phyloP scores from a whole-genome alignment of 148 eudicot species.

The Rhododendron kiyosumense region DNA sequence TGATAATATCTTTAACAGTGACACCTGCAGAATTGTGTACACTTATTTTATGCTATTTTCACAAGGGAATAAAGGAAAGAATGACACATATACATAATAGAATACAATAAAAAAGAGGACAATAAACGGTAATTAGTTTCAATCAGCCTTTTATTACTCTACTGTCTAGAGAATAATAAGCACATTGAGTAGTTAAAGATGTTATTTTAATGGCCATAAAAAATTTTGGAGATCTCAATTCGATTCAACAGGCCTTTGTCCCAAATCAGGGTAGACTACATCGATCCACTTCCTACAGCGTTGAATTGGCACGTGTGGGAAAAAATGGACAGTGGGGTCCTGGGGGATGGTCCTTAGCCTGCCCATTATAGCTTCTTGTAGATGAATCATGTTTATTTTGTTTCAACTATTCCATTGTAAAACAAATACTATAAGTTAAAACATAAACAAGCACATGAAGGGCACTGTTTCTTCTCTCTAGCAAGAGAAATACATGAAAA shows the following conservation, averaged over 20 bases:
- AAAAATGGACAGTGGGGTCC: not conserved
- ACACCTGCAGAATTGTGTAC: constrained; percentile 40
- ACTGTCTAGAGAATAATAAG: not conserved
- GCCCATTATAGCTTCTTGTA: not conserved
- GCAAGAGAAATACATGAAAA: not conserved
- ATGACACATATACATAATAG: not conserved
- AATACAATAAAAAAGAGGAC: not conserved
- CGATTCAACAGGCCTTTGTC: not conserved
- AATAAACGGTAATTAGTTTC: not conserved
- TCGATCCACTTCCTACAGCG: not conserved
- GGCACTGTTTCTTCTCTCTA: not conserved
- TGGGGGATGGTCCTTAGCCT: not conserved
- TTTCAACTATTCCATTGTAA: not conserved
- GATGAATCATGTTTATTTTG: not conserved
- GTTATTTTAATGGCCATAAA: not conserved
- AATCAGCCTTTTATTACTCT: not conserved
- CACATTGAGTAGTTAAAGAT: not conserved
- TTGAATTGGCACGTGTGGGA: not conserved
- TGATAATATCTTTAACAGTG: constrained; percentile 46
- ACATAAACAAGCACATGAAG: not conserved
- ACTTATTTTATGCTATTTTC: not conserved
- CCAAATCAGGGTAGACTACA: not conserved
- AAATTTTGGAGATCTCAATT: not conserved
- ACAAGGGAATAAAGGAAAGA: constrained; percentile 4
- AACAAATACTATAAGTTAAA: not conserved